phyloP scores from a whole-genome alignment of 1,284 basidiomycete genomes.

The Leccinum olivaceoglutinosum region DNA sequence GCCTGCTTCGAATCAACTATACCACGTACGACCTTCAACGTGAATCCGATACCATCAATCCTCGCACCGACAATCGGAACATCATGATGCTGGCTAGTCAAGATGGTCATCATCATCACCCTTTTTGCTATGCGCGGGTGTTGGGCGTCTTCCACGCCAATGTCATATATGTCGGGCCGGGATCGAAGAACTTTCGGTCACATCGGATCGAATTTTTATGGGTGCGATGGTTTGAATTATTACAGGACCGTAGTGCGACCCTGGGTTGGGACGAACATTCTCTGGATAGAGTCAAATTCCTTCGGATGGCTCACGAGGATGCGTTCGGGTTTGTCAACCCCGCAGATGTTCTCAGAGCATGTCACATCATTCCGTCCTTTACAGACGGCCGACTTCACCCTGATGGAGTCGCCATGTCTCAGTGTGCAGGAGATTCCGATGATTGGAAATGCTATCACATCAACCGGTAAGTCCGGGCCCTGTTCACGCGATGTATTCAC shows the following conservation, averaged over 20 bases:
- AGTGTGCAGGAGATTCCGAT: not conserved
- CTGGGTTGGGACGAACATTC: not conserved
- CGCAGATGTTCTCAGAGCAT: not conserved
- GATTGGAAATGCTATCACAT: not conserved
- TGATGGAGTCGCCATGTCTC: not conserved
- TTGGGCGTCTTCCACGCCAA: not conserved
- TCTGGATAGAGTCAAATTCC: constrained; percentile 2
- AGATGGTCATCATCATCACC: not conserved
- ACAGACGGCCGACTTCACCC: not conserved
- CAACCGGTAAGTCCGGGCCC: not conserved
- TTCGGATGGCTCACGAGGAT: constrained; percentile 1
- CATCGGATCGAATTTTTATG: not conserved
- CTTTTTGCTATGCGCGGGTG: not conserved
- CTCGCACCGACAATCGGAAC: not conserved
- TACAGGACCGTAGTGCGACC: not conserved
- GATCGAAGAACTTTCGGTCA: not conserved
- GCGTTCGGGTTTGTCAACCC: not conserved
- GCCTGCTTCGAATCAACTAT: not conserved
- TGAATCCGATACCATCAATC: not conserved
- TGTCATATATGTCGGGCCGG: not conserved
- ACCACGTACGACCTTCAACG: not conserved
- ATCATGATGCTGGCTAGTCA: not conserved
- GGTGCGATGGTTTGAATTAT: not conserved
- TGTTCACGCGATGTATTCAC: not conserved
- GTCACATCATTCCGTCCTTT: not conserved